Evolutionary conservation across 208 protist genomes (phyloP), one percentile per base, ranked within the genome.

Genomic region (Leishmania amazonensis): DNA sequence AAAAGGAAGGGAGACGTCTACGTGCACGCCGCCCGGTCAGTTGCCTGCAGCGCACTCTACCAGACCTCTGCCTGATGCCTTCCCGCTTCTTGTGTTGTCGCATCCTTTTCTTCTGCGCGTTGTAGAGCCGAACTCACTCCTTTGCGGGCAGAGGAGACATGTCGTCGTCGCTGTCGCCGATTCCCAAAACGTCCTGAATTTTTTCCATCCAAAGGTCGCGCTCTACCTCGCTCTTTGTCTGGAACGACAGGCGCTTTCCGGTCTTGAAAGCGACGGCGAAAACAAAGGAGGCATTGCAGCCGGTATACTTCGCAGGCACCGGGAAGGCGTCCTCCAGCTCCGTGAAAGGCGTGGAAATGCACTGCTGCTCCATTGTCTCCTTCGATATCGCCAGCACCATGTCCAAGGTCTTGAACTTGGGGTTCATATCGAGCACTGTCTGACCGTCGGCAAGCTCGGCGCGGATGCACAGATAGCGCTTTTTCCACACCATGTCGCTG

Each of bases 241-340:
- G 92, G 70, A 95, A 95, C 4, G 89, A 91, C 19, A 95, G 83
- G 8, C 92, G 86, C 82, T 93, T 94, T 21, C 92, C 92, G 0
- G 90, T 92, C 73, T 93, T 95, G 83, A 94, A 95, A 57, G 92
- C 92, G 24, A 95, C 92, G 5, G 92, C 92, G 70, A 95, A 95
- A 9, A 95, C 92, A 65, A 92, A 87, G 8, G 79, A 85, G n/a
- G 89, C 88, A 57, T 93, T 94, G 57, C 88, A 93, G 42, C 90
- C 90, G 3, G 90, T 95, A 81, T 95, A 95, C 76, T 94, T 95
- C 62, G 85, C 91, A 7, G 92, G 92, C 49, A 95, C 92, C 6
- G 89, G 90, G 70, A 95, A 95, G 51, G 91, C 92, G 73, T 95
- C 92, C 81, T 95, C 92, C 28, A 95, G 76, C 60, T 95, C 92